Base-by-base conservation (phyloP, 2,329 filamentous ascomycete genomes). In the Xylariales sp. region DNA sequence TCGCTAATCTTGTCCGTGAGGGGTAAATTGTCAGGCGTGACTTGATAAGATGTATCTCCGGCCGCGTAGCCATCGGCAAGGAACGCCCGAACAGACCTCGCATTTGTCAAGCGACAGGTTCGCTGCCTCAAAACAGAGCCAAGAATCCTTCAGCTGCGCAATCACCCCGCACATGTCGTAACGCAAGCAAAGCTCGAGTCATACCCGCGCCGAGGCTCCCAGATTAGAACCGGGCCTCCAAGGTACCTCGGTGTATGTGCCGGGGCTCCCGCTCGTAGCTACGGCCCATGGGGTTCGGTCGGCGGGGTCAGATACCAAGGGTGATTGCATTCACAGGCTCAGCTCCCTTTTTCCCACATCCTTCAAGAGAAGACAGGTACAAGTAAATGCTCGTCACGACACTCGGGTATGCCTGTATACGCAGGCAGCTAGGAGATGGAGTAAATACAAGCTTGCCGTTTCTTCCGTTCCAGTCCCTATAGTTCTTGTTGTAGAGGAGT, bases 141-240 rank as follows among this genome's bases (percentile, higher is more conserved):
- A 87, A 77, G 62, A 83, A 82, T 8, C 85, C 86, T 3, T 83
- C 82, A 2, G 87, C 81, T 7, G 86, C 86, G 75, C 84, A 83
- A 71, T 88, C 85, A 83, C 88, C 87, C 36, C 88, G 2, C 85
- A 80, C 43, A 83, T 79, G 2, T 83, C 81, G 71, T 86, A 86
- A 75, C 1, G 79, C 77, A n/a, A 83, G 80, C 7, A 87, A 76
- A 71, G 88, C 85, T 14, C 79, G 78, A 2, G 82, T 79, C 56
- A 88, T 88, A 58, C 81, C 78, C 1, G 84, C 81, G 1, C 82
- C 86, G 53, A 85, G 80, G 39, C 82, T 82, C 85, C 88, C 87
- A 1, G 87, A 85, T 64, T 88, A 85, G 1, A 83, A 87, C 76
- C 88, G 85, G 71, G 88, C 86, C 57, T 86, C 82, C 9, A 88